These are phyloP conservation scores for Saccharomycopsis sp. DNA, from an alignment of 805 yeast species.

Conservation along the genomic window DNA sequence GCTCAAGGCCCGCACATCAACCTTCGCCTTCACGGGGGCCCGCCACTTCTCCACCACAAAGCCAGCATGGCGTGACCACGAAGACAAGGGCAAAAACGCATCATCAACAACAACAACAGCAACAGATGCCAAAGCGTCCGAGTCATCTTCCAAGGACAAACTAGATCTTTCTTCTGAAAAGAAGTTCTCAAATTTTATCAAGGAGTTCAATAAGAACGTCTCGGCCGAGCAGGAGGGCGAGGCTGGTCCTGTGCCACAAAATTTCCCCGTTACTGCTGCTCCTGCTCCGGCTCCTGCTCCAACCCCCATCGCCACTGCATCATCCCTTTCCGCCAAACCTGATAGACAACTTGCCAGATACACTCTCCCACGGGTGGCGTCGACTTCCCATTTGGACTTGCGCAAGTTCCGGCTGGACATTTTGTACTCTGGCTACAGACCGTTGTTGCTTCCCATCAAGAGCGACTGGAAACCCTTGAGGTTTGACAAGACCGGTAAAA, in stretches of 20 bases:
- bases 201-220: conserved; percentile 16
- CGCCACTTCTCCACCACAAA: too few species aligned
- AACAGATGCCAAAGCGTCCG: too few species aligned
- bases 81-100: too few species aligned
- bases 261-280: too few species aligned
- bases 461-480: conserved; percentile 9
- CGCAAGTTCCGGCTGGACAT: conserved; percentile 16
- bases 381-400: conserved; percentile 17
- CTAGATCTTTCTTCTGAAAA: conserved; percentile 14
- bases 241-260: neutral
- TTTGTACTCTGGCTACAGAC: conserved; percentile 18
- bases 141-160: too few species aligned
- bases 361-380: conserved; percentile 14
- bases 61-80: too few species aligned
- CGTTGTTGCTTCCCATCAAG: conserved; percentile 16
- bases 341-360: neutral
- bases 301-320: neutral
- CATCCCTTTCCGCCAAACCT: too few species aligned
- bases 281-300: neutral
- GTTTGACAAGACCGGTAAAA: conserved; percentile 15
- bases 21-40: too few species aligned
- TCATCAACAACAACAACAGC: too few species aligned
- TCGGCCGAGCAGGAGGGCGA: neutral
- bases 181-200: conserved; percentile 18
- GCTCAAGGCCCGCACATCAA: too few species aligned